Conservation (phyloP, 116 monocot genomes). For the Zostera marina region DNA sequence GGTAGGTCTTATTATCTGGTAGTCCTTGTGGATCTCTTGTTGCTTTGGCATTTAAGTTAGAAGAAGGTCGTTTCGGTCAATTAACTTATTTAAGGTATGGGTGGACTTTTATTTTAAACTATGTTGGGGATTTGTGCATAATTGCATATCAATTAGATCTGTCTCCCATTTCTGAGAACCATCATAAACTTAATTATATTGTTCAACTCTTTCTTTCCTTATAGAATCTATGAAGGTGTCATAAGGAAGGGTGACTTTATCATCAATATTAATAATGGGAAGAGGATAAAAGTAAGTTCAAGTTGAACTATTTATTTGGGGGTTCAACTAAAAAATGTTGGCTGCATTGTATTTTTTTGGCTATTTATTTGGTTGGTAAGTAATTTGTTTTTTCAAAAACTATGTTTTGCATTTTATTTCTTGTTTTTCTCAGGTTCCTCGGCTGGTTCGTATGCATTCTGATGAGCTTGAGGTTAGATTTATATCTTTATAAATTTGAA, state of each 20-base stretch:
- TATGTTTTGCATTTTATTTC: background rate
- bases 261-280: conserved; percentile 86
- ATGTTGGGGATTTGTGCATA: background rate
- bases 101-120: background rate
- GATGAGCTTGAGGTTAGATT: conserved; percentile 88
- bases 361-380: too few relatives aligned
- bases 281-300: conserved; percentile 84
- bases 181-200: background rate
- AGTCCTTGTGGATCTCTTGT: conserved; percentile 80
- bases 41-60: conserved; percentile 94
- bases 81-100: conserved; percentile 82
- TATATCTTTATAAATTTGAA: background rate
- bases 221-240: conserved; percentile 90
- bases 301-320: too few relatives aligned
- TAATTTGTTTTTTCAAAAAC: too few relatives aligned
- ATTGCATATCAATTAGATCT: background rate
- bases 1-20: conserved; percentile 70
- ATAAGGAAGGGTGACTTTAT: conserved; percentile 89
- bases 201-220: background rate
- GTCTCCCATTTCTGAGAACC: background rate
- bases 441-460: conserved; percentile 91
- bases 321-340: too few relatives aligned
- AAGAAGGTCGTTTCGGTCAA: conserved; percentile 98
- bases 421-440: conserved; percentile 51
- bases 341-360: too few relatives aligned